These are phyloP conservation scores for Cryptosporidium meleagridis DNA, from an alignment of 169 alveolate genomes.

Conservation along the genomic window DNA sequence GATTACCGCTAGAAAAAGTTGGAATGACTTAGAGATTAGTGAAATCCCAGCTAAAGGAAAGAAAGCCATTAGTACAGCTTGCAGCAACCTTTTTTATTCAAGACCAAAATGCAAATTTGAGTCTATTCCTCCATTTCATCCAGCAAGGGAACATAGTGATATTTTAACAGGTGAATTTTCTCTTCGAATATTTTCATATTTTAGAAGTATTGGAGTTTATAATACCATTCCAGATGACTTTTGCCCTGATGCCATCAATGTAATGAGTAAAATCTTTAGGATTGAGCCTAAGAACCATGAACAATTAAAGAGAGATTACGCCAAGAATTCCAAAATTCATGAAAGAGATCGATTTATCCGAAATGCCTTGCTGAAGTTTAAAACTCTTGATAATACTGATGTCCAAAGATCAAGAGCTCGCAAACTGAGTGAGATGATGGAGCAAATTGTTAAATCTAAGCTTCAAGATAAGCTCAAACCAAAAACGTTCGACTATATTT, in stretches of 20 bases:
- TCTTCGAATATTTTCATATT: slow-evolving; percentile 45
- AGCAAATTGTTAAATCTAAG: slow-evolving; percentile 27
- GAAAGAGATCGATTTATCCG: slow-evolving; percentile 26
- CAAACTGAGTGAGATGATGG: slow-evolving; percentile 56
- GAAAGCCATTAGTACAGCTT: slow-evolving; percentile 61
- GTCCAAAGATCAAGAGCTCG: not conserved
- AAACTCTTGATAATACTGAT: slow-evolving; percentile 28
- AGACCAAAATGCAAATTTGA: slow-evolving; percentile 58
- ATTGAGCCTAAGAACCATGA: slow-evolving; percentile 2
- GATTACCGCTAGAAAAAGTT: slow-evolving; percentile 28
- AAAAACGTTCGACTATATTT: not conserved
- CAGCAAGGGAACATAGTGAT: slow-evolving; percentile 61
- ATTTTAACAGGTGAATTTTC: slow-evolving; percentile 65
- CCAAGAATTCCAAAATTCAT: not conserved
- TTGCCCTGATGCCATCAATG: slow-evolving; percentile 23
- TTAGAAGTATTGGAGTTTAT: slow-evolving; percentile 53
- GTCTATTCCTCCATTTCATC: slow-evolving; percentile 54
- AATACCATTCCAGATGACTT: slow-evolving; percentile 51
- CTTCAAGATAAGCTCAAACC: slow-evolving; percentile 36
- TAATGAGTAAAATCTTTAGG: slow-evolving; percentile 16
- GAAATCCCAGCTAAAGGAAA: slow-evolving; percentile 57
- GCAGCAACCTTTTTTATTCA: slow-evolving; percentile 39
- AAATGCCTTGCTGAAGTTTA: slow-evolving; percentile 11
- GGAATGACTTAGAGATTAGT: slow-evolving; percentile 44
- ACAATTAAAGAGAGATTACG: not conserved